Conservation (phyloP, 2,329 filamentous ascomycete species). For the Nemania sp. region DNA sequence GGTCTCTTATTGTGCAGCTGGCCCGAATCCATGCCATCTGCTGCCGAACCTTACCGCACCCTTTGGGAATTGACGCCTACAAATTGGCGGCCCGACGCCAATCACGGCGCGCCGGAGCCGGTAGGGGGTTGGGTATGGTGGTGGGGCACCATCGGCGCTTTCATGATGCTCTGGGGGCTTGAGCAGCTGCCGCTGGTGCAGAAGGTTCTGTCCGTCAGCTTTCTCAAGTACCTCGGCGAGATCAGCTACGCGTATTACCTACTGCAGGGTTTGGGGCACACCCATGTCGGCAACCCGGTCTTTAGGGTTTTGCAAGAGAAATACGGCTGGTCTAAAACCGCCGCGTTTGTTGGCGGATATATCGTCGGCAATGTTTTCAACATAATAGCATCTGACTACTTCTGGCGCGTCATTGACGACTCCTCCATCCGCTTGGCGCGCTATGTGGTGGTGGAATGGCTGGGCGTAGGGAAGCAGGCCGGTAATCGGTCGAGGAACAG, state of each 20-base stretch:
- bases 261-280: constrained; percentile 21
- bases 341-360: constrained; percentile 23
- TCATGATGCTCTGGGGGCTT: constrained; percentile 22
- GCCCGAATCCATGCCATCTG: constrained; percentile 19
- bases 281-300: constrained; percentile 21
- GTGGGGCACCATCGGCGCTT: constrained; percentile 25
- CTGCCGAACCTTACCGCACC: constrained; percentile 20
- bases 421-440: constrained; percentile 23
- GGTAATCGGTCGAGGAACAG: constrained; percentile 13
- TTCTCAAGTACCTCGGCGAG: constrained; percentile 25
- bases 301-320: constrained; percentile 16
- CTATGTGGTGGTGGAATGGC: constrained; percentile 19
- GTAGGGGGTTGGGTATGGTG: constrained; percentile 27
- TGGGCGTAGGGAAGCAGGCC: constrained; percentile 20
- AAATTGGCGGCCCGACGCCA: constrained; percentile 17
- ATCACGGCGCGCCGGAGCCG: constrained; percentile 21
- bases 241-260: constrained; percentile 28
- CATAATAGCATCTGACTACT: constrained; percentile 23
- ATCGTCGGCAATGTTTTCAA: constrained; percentile 25
- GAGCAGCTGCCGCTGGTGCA: constrained; percentile 24
- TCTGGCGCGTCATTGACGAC: constrained; percentile 25
- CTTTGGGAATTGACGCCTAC: constrained; percentile 18
- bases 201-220: constrained; percentile 17
- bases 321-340: constrained; percentile 22
- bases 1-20: constrained; percentile 22